Evolutionary conservation across 805 yeast species (phyloP).

Genomic region (Novakomyces olei): DNA sequence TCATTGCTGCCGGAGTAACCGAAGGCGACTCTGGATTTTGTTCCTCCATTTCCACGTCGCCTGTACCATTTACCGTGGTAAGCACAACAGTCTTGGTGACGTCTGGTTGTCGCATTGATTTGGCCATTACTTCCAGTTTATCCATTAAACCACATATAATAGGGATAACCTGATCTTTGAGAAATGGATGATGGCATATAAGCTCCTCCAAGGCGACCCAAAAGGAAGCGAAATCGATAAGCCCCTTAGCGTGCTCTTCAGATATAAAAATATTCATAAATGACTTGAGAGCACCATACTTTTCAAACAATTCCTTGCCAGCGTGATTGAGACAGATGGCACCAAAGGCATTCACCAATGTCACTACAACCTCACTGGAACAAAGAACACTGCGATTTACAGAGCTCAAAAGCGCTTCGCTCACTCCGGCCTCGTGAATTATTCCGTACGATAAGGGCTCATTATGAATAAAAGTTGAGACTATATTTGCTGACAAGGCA

Average conservation of each 20-base stretch:
- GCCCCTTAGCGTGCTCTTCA: constrained; percentile 28
- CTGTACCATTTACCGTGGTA: no score
- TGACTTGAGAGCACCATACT: constrained; percentile 17
- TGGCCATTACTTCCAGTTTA: no score
- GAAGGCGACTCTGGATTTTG: no score
- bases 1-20: no score
- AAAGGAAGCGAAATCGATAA: constrained; percentile 30
- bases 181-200: constrained; percentile 58
- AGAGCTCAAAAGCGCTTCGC: constrained; percentile 39
- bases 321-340: constrained; percentile 60
- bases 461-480: constrained; percentile 54
- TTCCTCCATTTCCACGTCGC: no score
- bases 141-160: constrained; percentile 13
- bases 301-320: constrained; percentile 38
- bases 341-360: constrained; percentile 55
- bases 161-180: constrained; percentile 35
- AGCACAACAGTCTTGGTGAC: no score
- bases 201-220: constrained; percentile 60
- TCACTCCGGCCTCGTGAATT: constrained; percentile 52
- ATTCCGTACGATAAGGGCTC: constrained; percentile 79
- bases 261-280: constrained; percentile 32
- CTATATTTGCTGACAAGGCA: constrained; percentile 36
- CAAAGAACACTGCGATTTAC: constrained; percentile 31
- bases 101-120: no score
- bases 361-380: constrained; percentile 32